These are phyloP conservation scores for Baorangia bicolor DNA, from an alignment of 768 basidiomycete genomes.

Conservation along the genomic window DNA sequence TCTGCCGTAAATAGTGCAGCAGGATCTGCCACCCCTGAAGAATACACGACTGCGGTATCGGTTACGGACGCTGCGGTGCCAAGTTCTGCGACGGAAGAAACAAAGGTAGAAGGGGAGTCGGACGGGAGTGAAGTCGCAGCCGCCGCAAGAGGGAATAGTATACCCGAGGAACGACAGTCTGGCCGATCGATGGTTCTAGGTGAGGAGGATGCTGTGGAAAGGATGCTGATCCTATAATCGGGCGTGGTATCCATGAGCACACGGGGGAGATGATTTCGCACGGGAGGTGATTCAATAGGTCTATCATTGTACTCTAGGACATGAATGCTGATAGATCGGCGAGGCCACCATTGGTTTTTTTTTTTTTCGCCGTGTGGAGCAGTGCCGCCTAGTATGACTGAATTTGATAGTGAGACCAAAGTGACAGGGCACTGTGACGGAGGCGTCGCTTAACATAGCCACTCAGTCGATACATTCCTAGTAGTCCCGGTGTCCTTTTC, in stretches of 20 bases:
- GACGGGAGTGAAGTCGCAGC: background rate
- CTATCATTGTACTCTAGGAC: background rate
- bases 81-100: background rate
- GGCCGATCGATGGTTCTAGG: background rate
- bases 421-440: conserved; percentile 14
- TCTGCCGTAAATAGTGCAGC: background rate
- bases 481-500: conserved; percentile 8
- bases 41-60: background rate
- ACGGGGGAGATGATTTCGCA: too few relatives aligned
- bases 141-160: background rate
- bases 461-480: conserved; percentile 8
- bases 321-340: background rate
- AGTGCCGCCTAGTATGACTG: background rate
- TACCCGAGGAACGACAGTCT: background rate
- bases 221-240: conserved; percentile 17
- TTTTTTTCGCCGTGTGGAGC: background rate
- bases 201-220: conserved; percentile 25
- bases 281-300: background rate
- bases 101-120: background rate
- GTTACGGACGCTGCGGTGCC: background rate
- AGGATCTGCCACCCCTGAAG: conserved; percentile 1
- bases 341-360: background rate
- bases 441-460: conserved; percentile 20
- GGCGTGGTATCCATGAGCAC: too few relatives aligned
- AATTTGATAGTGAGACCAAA: conserved; percentile 3